Evolutionary conservation across 1,139 yeast genomes (phyloP).

Genomic region (Arxiozyma bovina): DNA sequence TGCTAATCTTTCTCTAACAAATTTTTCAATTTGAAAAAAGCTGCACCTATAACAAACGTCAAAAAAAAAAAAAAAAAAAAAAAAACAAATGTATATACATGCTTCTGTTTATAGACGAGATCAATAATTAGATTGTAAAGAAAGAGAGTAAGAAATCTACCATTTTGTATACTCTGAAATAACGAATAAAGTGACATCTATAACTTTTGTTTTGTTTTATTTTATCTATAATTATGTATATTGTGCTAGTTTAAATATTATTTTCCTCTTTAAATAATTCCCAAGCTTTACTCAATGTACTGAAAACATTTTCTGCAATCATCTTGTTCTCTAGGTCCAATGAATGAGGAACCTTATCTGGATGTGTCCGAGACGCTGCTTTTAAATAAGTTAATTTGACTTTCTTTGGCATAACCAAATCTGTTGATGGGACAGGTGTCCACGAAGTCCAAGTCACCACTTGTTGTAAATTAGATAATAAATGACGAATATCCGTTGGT

Average conservation of each 20-base stretch:
- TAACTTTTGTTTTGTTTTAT: neutral
- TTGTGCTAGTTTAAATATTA: slow-evolving; percentile 31
- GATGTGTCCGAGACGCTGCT: slow-evolving; percentile 89
- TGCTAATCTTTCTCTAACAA: neutral
- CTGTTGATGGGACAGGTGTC: slow-evolving; percentile 59
- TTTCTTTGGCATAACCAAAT: slow-evolving; percentile 81
- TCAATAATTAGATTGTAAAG: too few relatives aligned
- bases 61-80: too few relatives aligned
- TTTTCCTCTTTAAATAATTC: slow-evolving; percentile 65
- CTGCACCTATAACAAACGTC: too few relatives aligned
- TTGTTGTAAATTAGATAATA: slow-evolving; percentile 56
- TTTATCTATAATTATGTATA: neutral
- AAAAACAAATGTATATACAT: too few relatives aligned
- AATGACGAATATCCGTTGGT: slow-evolving; percentile 67
- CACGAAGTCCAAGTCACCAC: slow-evolving; percentile 60
- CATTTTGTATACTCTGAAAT: neutral
- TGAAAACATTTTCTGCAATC: slow-evolving; percentile 83
- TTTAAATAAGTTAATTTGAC: slow-evolving; percentile 85
- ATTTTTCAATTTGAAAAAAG: too few relatives aligned
- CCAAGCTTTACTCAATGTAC: slow-evolving; percentile 83
- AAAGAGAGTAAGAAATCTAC: too few relatives aligned
- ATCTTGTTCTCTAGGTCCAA: slow-evolving; percentile 60
- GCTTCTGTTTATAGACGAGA: too few relatives aligned
- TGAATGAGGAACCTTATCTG: slow-evolving; percentile 64
- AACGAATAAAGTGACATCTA: neutral